Evolutionary conservation across 768 basidiomycete species (phyloP), one percentile per base, ranked within the genome.

Genomic region (Lentinus tigrinus): DNA sequence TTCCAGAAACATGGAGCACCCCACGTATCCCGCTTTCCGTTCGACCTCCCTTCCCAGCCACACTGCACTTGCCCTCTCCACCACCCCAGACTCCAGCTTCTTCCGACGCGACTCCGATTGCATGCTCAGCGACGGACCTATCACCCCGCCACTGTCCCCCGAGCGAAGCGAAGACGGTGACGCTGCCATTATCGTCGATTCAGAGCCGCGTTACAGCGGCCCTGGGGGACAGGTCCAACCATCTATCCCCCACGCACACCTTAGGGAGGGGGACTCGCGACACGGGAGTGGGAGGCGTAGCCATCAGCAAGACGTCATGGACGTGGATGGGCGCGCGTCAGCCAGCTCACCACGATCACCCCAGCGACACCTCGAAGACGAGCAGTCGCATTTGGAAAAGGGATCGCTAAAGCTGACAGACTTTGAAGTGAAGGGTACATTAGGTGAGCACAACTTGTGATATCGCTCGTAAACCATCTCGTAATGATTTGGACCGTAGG

Each of bases 401-500:
- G 87, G 88, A 17, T 63, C 72, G 19, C 75, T 91, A 56, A 84
- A 78, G 59, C 71, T 93, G 51, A 85, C 85, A 5, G 89, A 91
- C 69, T 93, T 93, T 62, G 89, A 93, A 70, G 86, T 92, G 52
- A 82, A 85, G 65, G 89, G 90, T 13, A 86, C 90, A 4, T 69
- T 92, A 53, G 90, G 90, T 90, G 64, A 52, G 80, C 72, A 21
- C 17, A 55, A 60, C 19, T 67, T 44, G 31, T 6, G 21, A 31
- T 52, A 19, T 47, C 10, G n/a, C 24, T 4, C 21, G 19, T 36
- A 14, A n/a, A 13, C n/a, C 1, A 27, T 11, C 24, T 28, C 26
- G 21, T 40, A n/a, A 47, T 49, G 26, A 53, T 24, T 7, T 16
- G 13, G 24, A 9, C 10, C 58, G 42, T 59, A 93, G 96, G 97